A percentile compares a stretch with the other conserved stretches of the same genome.
Evolutionary conservation across 768 basidiomycete species (phyloP).

Genomic region (Suillus spraguei): DNA sequence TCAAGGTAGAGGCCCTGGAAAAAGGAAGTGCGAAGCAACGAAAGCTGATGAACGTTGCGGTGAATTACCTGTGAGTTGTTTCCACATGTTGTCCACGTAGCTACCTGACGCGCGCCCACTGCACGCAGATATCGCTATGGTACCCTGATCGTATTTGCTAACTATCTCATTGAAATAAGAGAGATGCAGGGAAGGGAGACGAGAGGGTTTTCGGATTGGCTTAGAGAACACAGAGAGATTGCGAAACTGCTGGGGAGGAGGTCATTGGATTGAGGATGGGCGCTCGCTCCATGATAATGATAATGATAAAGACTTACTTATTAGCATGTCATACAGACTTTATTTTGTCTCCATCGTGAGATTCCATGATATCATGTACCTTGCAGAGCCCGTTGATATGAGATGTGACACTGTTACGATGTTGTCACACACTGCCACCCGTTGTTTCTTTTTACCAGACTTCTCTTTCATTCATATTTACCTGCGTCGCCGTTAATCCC

Average conservation of each 20-base stretch:
- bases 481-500: constrained; percentile 4
- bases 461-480: constrained; percentile 13
- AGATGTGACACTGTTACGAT: constrained; percentile 18
- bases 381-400: neutral
- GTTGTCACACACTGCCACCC: constrained; percentile 29
- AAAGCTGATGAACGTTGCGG: constrained; percentile 72
- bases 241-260: constrained; percentile 66
- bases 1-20: constrained; percentile 84
- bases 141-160: constrained; percentile 90
- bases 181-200: constrained; percentile 41
- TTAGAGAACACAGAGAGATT: constrained; percentile 83
- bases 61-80: constrained; percentile 79
- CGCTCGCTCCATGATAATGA: neutral
- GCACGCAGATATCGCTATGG: constrained; percentile 78
- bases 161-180: constrained; percentile 82
- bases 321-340: neutral
- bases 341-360: neutral
- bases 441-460: constrained; percentile 13
- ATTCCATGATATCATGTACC: neutral
- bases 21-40: constrained; percentile 77
- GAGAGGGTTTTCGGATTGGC: constrained; percentile 79
- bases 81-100: neutral
- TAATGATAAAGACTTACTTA: neutral
- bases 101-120: neutral
- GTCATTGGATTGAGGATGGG: constrained; percentile 58